These are phyloP conservation scores for Lolium multiflorum DNA, from an alignment of 176 grass and related monocot species.

Conservation along the genomic window DNA sequence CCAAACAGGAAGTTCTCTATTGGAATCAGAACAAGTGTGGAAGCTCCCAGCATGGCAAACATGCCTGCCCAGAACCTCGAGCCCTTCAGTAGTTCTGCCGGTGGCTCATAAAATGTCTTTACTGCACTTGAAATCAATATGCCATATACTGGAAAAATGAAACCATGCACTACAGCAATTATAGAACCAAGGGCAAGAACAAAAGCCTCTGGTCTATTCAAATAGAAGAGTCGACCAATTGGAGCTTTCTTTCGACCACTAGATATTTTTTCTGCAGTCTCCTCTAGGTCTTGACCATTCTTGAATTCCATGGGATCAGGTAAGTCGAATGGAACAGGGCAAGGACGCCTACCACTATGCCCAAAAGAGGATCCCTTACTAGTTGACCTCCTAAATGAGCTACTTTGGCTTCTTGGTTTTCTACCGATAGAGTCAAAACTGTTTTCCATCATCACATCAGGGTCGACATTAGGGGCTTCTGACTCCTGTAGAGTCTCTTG, in stretches of 20 bases:
- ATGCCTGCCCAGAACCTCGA: conserved; percentile 85
- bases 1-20: conserved; percentile 73
- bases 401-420: conserved; percentile 49
- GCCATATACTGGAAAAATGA: conserved; percentile 66
- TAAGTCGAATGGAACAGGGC: conserved; percentile 46
- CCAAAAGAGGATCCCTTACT: conserved; percentile 63
- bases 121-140: conserved; percentile 76
- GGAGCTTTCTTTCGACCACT: conserved; percentile 54
- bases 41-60: conserved; percentile 55
- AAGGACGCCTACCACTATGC: conserved; percentile 54
- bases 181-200: conserved; percentile 71
- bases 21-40: conserved; percentile 50
- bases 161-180: conserved; percentile 55
- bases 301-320: conserved; percentile 50
- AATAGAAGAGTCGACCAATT: conserved; percentile 59
- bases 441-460: conserved; percentile 41
- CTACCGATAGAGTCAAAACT: conserved; percentile 30
- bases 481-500: conserved; percentile 60
- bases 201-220: conserved; percentile 80
- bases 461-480: conserved; percentile 33
- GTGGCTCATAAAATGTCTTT: conserved; percentile 81
- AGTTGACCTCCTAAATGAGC: conserved; percentile 39
- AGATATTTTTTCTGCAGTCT: conserved; percentile 16
- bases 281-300: conserved; percentile 33
- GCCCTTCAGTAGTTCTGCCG: conserved; percentile 59